Conservation (phyloP, 75 land plant genomes). For the Sequoiadendron giganteum region DNA sequence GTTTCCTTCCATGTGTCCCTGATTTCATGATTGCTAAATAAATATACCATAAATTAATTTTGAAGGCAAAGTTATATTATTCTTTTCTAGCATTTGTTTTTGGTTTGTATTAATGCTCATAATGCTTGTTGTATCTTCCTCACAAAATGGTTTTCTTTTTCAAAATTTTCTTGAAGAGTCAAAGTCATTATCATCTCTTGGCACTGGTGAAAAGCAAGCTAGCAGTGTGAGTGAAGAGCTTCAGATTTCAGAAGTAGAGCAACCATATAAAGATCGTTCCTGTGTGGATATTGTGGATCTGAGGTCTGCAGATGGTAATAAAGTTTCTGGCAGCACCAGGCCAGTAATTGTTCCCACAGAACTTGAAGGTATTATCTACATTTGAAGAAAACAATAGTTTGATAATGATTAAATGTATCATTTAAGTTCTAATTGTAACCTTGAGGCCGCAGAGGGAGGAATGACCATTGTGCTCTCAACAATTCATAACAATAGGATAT, state of each 20-base stretch:
- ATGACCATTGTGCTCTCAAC: not conserved
- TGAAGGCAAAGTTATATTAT: not conserved
- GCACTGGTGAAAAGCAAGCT: slow-evolving; percentile 14
- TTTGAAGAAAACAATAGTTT: not conserved
- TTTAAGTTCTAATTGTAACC: not conserved
- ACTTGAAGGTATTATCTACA: slow-evolving; percentile 10
- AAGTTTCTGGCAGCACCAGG: not conserved
- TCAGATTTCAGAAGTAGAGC: slow-evolving; percentile 14
- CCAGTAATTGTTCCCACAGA: slow-evolving; percentile 1
- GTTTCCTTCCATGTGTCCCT: not conserved
- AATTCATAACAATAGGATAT: not conserved
- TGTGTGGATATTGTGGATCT: not conserved
- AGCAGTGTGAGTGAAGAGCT: slow-evolving; percentile 11
- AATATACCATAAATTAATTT: not conserved
- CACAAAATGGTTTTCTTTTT: not conserved
- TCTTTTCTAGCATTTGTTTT: not conserved
- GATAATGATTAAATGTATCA: not conserved
- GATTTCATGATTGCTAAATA: not conserved
- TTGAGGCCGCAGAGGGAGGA: not conserved
- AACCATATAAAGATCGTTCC: slow-evolving; percentile 7
- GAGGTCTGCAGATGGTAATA: not conserved
- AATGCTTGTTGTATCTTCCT: not conserved
- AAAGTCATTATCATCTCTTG: slow-evolving; percentile 12
- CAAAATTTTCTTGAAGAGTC: slow-evolving; percentile 4
- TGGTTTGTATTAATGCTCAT: not conserved